phyloP scores from a whole-genome alignment of 2,329 filamentous ascomycete species.

The Beauveria sp. region DNA sequence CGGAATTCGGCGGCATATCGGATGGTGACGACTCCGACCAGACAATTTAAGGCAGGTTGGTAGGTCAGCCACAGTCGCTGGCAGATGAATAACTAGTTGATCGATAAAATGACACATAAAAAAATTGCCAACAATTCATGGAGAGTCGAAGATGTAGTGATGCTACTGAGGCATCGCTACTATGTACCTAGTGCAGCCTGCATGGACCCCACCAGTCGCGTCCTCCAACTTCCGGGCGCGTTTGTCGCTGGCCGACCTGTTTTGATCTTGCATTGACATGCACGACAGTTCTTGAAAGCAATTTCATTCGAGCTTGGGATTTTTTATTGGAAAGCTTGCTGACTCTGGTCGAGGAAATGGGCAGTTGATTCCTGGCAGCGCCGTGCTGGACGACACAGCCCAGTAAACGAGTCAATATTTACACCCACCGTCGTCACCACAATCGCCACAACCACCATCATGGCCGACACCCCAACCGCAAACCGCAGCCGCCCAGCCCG shows the following conservation, averaged over 20 bases:
- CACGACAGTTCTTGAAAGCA: no score
- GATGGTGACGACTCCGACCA: no score
- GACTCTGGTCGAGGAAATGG: not conserved
- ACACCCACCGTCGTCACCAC: not conserved
- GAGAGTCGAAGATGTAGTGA: not conserved
- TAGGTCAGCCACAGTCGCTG: no score
- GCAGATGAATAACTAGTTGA: no score
- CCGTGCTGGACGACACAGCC: not conserved
- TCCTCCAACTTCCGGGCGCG: not conserved
- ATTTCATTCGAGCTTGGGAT: no score
- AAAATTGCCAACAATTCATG: not conserved
- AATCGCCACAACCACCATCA: not conserved
- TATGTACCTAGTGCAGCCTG: not conserved
- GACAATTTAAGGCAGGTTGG: no score
- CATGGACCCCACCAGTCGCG: not conserved
- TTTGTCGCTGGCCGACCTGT: not conserved
- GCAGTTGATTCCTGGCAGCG: not conserved
- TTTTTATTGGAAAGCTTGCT: not conserved
- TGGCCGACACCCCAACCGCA: slow-evolving; percentile 11
- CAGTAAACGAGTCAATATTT: not conserved
- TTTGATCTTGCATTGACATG: not conserved
- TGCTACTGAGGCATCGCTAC: not conserved
- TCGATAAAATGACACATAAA: no score
- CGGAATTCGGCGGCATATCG: no score
- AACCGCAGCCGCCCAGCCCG: not conserved